phyloP scores from a whole-genome alignment of 2,329 filamentous ascomycete species.

The Ceratocystis albifundus region DNA sequence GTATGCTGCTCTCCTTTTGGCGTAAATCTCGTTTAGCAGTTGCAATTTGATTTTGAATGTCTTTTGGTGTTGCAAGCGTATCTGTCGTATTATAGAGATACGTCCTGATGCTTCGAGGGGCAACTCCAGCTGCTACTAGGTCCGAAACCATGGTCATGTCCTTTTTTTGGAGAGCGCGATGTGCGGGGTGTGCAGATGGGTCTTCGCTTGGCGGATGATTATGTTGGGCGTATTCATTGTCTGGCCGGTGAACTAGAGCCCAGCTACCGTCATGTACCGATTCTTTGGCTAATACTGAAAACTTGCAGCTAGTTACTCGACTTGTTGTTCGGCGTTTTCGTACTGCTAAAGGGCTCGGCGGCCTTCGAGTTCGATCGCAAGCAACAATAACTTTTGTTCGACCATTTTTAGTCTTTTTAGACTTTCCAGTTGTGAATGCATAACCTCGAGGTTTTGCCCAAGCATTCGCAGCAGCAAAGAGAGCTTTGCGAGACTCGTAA shows the following conservation, averaged over 20 bases:
- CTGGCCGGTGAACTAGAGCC: neutral
- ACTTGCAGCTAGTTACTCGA: neutral
- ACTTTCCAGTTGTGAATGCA: neutral
- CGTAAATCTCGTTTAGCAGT: no score
- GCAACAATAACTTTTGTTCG: neutral
- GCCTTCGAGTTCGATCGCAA: neutral
- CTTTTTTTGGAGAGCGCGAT: no score
- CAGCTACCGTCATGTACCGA: neutral
- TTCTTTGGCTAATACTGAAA: neutral
- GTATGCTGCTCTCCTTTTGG: no score
- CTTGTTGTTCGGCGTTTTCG: neutral
- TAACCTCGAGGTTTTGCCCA: neutral
- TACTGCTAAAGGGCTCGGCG: rapidly evolving
- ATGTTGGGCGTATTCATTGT: neutral
- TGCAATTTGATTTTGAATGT: no score
- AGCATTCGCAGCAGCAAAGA: neutral
- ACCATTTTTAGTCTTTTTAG: neutral
- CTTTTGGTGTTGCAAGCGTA: no score
- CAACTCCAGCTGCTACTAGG: no score
- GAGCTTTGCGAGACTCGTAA: neutral
- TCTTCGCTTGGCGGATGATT: neutral
- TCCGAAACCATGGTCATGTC: no score
- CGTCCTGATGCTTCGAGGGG: no score
- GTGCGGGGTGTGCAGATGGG: neutral
- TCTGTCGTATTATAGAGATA: no score